phyloP scores from a whole-genome alignment of 371 early-diverging fungal species.

The Haplosporangium sp. region DNA sequence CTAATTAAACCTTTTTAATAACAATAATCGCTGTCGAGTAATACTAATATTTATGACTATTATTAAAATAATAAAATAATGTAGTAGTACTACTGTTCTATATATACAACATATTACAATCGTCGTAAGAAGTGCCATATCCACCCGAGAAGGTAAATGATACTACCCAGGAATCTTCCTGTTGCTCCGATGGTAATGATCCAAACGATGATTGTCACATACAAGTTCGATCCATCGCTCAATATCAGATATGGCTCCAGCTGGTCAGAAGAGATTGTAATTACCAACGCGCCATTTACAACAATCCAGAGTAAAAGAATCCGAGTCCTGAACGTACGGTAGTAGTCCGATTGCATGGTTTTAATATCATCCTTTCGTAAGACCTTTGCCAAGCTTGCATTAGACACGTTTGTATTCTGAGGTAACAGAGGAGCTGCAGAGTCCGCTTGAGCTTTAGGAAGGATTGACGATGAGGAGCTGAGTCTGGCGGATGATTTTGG shows the following conservation, averaged over 20 bases:
- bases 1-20: too few relatives aligned
- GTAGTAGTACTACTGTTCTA: neutral
- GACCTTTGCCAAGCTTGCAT: slow-evolving; percentile 9
- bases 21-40: neutral
- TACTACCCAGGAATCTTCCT: slow-evolving; percentile 50
- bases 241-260: slow-evolving; percentile 42
- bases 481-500: slow-evolving; percentile 15
- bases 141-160: slow-evolving; percentile 45
- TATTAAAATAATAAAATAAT: neutral
- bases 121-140: slow-evolving; percentile 36
- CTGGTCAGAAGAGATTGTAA: slow-evolving; percentile 63
- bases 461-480: slow-evolving; percentile 7
- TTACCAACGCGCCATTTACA: slow-evolving; percentile 79
- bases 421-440: slow-evolving; percentile 3
- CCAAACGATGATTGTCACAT: slow-evolving; percentile 53
- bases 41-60: neutral
- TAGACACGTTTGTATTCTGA: slow-evolving; percentile 2
- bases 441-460: slow-evolving; percentile 12
- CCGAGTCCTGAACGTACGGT: slow-evolving; percentile 87
- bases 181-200: slow-evolving; percentile 46
- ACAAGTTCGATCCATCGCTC: slow-evolving; percentile 49
- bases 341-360: slow-evolving; percentile 88
- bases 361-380: slow-evolving; percentile 66
- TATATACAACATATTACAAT: neutral
- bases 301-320: slow-evolving; percentile 88